These are phyloP conservation scores for Ambrosiella cleistominuta DNA, from an alignment of 2,329 filamentous ascomycete species.

Conservation along the genomic window DNA sequence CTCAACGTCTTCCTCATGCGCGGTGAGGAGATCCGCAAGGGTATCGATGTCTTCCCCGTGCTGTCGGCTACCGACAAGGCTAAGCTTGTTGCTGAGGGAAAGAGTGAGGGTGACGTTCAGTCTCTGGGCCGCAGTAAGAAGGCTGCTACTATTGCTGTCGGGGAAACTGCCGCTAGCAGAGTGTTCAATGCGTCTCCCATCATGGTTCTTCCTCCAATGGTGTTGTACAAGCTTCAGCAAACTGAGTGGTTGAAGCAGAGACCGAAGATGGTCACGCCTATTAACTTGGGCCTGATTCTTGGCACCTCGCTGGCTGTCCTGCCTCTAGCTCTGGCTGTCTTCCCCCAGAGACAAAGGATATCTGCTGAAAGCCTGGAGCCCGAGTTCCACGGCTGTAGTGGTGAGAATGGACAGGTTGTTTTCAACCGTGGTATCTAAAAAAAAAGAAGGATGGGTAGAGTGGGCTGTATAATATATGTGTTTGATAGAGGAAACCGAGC, in stretches of 20 bases:
- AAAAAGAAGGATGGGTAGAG: background rate
- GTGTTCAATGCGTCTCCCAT: slow-evolving; percentile 91
- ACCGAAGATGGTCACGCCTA: slow-evolving; percentile 53
- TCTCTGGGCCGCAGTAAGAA: slow-evolving; percentile 74
- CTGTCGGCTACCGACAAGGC: slow-evolving; percentile 52
- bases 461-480: background rate
- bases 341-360: slow-evolving; percentile 79
- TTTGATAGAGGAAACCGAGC: background rate
- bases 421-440: slow-evolving; percentile 83
- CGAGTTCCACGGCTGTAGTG: slow-evolving; percentile 70
- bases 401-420: slow-evolving; percentile 67
- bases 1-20: slow-evolving; percentile 98
- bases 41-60: slow-evolving; percentile 83
- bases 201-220: slow-evolving; percentile 84
- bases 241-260: slow-evolving; percentile 63
- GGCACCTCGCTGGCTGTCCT: slow-evolving; percentile 75
- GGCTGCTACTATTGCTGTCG: slow-evolving; percentile 76
- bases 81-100: slow-evolving; percentile 36
- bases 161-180: slow-evolving; percentile 78
- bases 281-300: slow-evolving; percentile 79
- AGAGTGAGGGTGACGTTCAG: slow-evolving; percentile 44
- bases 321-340: slow-evolving; percentile 75
- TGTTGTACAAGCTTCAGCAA: slow-evolving; percentile 70
- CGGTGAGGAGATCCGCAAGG: slow-evolving; percentile 78
- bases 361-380: slow-evolving; percentile 59